Evolutionary conservation across 768 basidiomycete species (phyloP), one percentile per base, ranked within the genome.

Genomic region (Mycena polygramma): DNA sequence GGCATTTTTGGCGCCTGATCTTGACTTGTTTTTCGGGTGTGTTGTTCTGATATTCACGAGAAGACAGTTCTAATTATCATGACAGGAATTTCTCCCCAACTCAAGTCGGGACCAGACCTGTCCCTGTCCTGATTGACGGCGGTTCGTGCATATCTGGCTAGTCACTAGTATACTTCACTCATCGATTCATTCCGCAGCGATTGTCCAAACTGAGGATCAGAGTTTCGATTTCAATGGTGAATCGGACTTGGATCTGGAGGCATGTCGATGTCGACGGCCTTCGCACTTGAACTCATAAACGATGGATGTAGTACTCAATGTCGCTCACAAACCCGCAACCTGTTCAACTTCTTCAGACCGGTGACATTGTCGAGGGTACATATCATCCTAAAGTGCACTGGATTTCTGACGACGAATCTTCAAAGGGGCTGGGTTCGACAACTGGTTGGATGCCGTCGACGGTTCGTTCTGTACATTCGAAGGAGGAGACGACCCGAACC

Each of bases 341-440:
- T 0, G 52, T 86, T 30, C 80, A 78, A n/a, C 65, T 85, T 45
- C 80, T 82, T 26, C 83, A 85, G 73, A 78, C 83, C 15, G 84
- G 84, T 43, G 84, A 85, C 72, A 37, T 77, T 17, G 59, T 78
- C 19, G 64, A 79, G 76, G 80, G 83, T 82, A 22, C 15, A 45
- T 15, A 8, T 36, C 10, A 11, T 46, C 0, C 13, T n/a, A 5
- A 4, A 14, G 26, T 24, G 5, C 24, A 15, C 8, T 26, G 3
- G 7, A 45, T 20, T 24, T 1, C 53, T 61, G 9, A 61, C 8
- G 14, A 24, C 35, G 10, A 46, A 22, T 43, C 19, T 19, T 4
- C 57, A 10, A 41, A 86, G 85, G 83, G 49, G 85, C 77, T 54
- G 81, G 82, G 8, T 82, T 85, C 75, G 79, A 83, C 74, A 84